A percentile compares a stretch with the other conserved stretches of the same genome.
phyloP scores from a whole-genome alignment of 2,329 filamentous ascomycete species.

The Botryotinia convoluta region DNA sequence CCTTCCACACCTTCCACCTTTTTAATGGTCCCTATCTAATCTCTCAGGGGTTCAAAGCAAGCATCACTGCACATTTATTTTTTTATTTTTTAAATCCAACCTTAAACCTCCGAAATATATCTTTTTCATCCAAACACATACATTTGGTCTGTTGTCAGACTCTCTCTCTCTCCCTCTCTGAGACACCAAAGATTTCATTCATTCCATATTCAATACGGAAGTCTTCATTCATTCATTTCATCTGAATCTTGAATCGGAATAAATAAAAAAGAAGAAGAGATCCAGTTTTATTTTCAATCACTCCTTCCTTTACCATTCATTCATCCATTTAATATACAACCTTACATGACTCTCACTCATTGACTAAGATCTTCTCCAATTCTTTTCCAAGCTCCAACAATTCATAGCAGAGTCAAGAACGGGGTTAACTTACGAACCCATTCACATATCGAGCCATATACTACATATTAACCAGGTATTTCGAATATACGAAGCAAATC shows the following conservation, averaged over 20 bases:
- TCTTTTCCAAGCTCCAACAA: not conserved
- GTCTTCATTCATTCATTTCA: not conserved
- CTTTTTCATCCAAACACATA: not conserved
- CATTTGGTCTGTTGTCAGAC: not conserved
- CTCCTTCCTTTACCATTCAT: not conserved
- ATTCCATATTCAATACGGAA: not conserved
- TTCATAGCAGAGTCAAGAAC: not conserved
- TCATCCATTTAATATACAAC: not conserved
- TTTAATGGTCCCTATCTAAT: not conserved
- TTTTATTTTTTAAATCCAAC: conserved; percentile 2
- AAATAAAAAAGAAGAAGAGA: not conserved
- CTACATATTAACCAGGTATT: not conserved
- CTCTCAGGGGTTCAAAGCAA: conserved; percentile 4
- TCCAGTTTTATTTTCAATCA: not conserved
- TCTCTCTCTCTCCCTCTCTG: not conserved
- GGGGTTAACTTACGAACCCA: too few relatives aligned
- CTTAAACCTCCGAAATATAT: not conserved
- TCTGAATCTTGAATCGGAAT: not conserved
- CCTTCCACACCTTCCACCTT: too few relatives aligned
- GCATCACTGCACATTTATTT: not conserved
- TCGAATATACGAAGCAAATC: not conserved
- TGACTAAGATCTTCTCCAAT: not conserved
- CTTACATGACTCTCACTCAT: not conserved
- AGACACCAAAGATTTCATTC: not conserved
- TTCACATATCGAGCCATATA: not conserved